Evolutionary conservation across 164 flowering plant genomes (phyloP), one percentile per base, ranked within the genome.

Genomic region (Cinnamomum micranthum): DNA sequence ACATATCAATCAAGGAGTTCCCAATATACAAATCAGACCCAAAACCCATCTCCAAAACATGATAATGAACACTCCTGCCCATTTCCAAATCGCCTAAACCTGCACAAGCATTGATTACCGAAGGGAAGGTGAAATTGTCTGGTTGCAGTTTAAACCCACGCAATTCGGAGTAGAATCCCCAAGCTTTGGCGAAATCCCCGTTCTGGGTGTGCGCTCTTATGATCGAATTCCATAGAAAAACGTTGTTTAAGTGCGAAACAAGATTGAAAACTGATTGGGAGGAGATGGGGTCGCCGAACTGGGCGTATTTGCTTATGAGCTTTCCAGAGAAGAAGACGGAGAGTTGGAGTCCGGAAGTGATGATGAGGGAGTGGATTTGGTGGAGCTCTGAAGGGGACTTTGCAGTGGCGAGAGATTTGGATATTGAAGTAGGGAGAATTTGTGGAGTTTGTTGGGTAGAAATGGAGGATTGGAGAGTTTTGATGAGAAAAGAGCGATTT

Each of bases 1-100:
- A 86, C 88, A 86, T 86, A 65, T 87, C 87, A 17, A 86, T 80
- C 72, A 88, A 62, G 23, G 92, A 81, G 70, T 87, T 88, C 7
- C 82, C 80, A 19, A 87, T 77, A 82, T 82, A 88, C 76, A 87
- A 79, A 81, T 86, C 88, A 3, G 86, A 82, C 3, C 65, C 79
- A 70, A 84, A 84, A 67, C 88, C 88, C 84, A 84, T 59, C 23
- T 81, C 80, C 73, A 77, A 35, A 75, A 77, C 83, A 77, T 79
- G 82, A 27, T 77, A 73, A 66, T 87, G 84, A 47, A 87, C 81
- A 65, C 58, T 47, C 63, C 25, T 78, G 19, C 85, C 91, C 81
- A 78, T 82, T 76, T 81, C 75, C 2, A 71, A 41, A 68, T 85
- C 85, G 22, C 22, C 22, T 69, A 79, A 74, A 27, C 82, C 84